Percentiles rank a stretch among this genome's conserved stretches.
Evolutionary conservation across 2,329 filamentous ascomycete species (phyloP).

Genomic region (Scytalidium sp.): DNA sequence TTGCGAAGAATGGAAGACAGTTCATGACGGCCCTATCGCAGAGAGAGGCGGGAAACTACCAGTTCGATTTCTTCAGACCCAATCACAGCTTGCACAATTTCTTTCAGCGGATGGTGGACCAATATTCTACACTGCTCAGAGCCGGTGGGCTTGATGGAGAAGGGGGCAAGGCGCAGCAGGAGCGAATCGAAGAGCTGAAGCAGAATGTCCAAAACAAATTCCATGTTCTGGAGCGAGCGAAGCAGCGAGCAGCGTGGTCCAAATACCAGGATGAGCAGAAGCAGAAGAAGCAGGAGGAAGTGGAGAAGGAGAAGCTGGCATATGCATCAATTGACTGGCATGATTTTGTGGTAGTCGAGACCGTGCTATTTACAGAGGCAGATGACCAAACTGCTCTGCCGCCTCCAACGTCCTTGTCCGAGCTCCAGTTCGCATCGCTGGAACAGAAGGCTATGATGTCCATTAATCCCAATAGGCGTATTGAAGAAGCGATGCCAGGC

Average conservation of each 20-base stretch:
- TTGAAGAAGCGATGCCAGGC: slow-evolving; percentile 92
- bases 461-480: slow-evolving; percentile 74
- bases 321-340: slow-evolving; percentile 96
- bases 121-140: slow-evolving; percentile 79
- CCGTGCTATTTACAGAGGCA: slow-evolving; percentile 83
- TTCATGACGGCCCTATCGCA: slow-evolving; percentile 91
- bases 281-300: slow-evolving; percentile 82
- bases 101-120: slow-evolving; percentile 88
- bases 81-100: slow-evolving; percentile 97
- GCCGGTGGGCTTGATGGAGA: slow-evolving; percentile 62
- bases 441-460: slow-evolving; percentile 94
- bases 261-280: slow-evolving; percentile 84
- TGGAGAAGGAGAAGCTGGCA: slow-evolving; percentile 71
- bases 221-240: slow-evolving; percentile 75
- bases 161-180: slow-evolving; percentile 64
- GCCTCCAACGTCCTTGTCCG: slow-evolving; percentile 82
- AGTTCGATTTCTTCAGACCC: slow-evolving; percentile 93
- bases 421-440: slow-evolving; percentile 89
- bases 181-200: slow-evolving; percentile 69
- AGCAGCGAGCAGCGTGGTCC: slow-evolving; percentile 81
- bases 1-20: slow-evolving; percentile 85
- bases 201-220: slow-evolving; percentile 77
- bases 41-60: slow-evolving; percentile 83
- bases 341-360: slow-evolving; percentile 94
- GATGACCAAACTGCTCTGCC: slow-evolving; percentile 86